These are phyloP conservation scores for Avena eriantha DNA, from an alignment of 176 grass and related monocot genomes.

Conservation along the genomic window DNA sequence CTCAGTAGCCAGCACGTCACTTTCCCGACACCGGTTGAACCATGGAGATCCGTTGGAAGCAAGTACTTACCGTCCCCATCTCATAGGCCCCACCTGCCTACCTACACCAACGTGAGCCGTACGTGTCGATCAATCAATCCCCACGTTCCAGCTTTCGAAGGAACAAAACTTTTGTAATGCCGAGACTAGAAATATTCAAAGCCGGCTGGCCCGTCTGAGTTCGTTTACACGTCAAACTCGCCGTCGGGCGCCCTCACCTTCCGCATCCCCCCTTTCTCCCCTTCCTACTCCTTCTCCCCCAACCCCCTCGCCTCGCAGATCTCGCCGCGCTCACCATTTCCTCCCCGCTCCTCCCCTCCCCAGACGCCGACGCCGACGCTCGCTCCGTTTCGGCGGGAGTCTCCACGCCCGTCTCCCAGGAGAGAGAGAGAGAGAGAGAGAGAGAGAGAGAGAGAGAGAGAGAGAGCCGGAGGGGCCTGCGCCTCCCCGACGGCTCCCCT, in stretches of 20 bases:
- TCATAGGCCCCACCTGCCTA: too few relatives aligned
- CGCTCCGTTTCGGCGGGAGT: too few relatives aligned
- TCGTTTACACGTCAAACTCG: conserved; percentile 54
- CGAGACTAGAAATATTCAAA: background rate
- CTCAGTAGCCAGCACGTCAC: too few relatives aligned
- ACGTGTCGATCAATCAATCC: background rate
- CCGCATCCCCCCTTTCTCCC: conserved; percentile 45
- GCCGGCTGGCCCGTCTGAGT: background rate
- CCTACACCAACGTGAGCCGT: background rate
- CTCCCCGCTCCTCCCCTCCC: background rate
- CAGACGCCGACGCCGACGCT: too few relatives aligned
- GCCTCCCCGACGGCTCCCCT: background rate
- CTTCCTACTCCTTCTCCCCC: conserved; percentile 13
- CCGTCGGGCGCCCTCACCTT: conserved; percentile 30
- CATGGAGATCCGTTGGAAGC: too few relatives aligned
- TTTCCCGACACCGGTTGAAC: too few relatives aligned
- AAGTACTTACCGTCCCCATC: too few relatives aligned
- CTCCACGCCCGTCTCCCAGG: too few relatives aligned
- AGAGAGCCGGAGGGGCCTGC: background rate
- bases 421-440: too few relatives aligned
- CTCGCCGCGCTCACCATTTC: conserved; percentile 38
- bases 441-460: too few relatives aligned
- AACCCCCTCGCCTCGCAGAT: conserved; percentile 26
- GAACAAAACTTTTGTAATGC: background rate
- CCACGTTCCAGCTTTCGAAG: background rate